Percentiles rank a stretch among this genome's conserved stretches.
phyloP scores from a whole-genome alignment of 164 flowering plant species.

The Dillenia turbinata region DNA sequence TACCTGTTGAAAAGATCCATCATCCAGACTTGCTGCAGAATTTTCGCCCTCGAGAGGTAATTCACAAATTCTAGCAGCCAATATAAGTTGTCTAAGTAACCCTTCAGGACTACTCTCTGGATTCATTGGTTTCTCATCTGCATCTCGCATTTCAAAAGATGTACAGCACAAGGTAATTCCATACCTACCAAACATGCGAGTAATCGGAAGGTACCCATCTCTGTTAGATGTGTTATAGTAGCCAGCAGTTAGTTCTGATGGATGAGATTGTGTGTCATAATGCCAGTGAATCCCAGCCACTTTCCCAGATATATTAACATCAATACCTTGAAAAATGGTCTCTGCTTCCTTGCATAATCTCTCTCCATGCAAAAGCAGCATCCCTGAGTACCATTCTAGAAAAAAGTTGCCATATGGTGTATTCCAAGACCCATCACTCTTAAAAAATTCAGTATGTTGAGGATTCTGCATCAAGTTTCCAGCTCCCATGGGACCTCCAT shows the following conservation, averaged over 20 bases:
- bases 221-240: constrained; percentile 51
- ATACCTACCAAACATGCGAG: constrained; percentile 53
- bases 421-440: constrained; percentile 49
- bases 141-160: constrained; percentile 52
- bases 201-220: constrained; percentile 66
- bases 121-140: constrained; percentile 31
- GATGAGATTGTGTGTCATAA: constrained; percentile 45
- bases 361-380: constrained; percentile 67
- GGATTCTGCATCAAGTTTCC: constrained; percentile 36
- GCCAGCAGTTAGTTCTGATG: constrained; percentile 69
- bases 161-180: constrained; percentile 46
- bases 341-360: constrained; percentile 48
- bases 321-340: constrained; percentile 43
- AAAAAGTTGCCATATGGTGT: constrained; percentile 62
- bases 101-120: constrained; percentile 54
- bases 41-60: constrained; percentile 58
- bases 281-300: constrained; percentile 64
- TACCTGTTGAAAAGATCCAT: constrained; percentile 47
- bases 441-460: constrained; percentile 43
- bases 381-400: constrained; percentile 63
- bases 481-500: constrained; percentile 46
- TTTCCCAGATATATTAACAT: constrained; percentile 43
- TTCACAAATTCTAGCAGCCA: constrained; percentile 37
- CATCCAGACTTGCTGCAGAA: constrained; percentile 30
- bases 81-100: constrained; percentile 39